Base-by-base conservation (phyloP, 108 stramenopile species). In the Fistulifera pelliculosa region DNA sequence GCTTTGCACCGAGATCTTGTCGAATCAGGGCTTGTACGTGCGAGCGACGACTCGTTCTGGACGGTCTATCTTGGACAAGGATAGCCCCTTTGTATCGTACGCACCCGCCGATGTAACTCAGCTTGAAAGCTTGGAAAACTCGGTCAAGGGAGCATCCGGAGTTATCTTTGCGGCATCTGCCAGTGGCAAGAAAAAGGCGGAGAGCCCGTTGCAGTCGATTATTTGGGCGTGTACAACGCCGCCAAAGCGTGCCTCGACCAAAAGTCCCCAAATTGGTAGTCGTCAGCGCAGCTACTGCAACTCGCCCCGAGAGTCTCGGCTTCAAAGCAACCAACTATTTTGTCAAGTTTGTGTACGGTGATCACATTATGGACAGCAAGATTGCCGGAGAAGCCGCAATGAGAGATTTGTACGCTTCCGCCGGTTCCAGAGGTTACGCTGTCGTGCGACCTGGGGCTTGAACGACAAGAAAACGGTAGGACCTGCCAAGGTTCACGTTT, bases 161-260 rank as follows among this genome's bases (percentile, higher is more conserved):
- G 85, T 94, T 0, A 82, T 94, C 7, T 94, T 91, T 82, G 87
- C 87, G 38, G 87, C 90, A 13, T 82, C 77, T 22, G 89, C 87
- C 0, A 74, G 71, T 49, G 58, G 48, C 24, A 60, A 49, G 27
- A 83, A 79, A 56, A 73, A 41, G 87, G 90, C 10, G 85, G 84
- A 13, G 81, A 68, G 1, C 77, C 89, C 0, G 66, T 68, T 17
- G 68, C 58, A 15, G 93, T 94, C 27, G 93, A 94, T 62, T 77
- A 75, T 58, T 41, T 61, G 27, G 92, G 92, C 10, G 41, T 86
- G 11, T 63, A 76, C 0, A 81, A 82, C 58, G 80, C 68, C 35
- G 88, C 92, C 24, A 61, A 70, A 62, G 79, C 78, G 18, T 92
- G 87, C 58, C 69, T 94, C 41, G 74, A 68, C n/a, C 58, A 55